Conservation (phyloP, 306 rosid genomes). For the Senna siamea region DNA sequence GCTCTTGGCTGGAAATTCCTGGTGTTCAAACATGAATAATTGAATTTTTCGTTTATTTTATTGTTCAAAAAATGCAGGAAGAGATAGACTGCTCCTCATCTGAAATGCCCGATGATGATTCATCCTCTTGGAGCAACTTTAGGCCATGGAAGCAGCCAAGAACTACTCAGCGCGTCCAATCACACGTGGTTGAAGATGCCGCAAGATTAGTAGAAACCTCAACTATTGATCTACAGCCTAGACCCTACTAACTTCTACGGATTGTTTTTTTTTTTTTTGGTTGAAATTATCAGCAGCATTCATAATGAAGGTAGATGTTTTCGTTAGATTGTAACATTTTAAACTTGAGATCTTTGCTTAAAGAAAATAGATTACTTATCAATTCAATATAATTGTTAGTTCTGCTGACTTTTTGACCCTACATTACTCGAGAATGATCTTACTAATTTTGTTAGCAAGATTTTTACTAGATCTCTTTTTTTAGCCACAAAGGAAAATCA, state of each 20-base stretch:
- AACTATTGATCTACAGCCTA: conserved; percentile 1
- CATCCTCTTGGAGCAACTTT: conserved; percentile 3
- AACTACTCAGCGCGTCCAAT: neutral
- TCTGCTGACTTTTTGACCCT: no score
- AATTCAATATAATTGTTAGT: no score
- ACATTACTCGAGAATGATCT: no score
- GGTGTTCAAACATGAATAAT: neutral
- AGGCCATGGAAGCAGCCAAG: conserved; percentile 26
- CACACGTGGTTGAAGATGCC: neutral
- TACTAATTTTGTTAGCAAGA: no score
- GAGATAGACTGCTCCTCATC: conserved; percentile 31
- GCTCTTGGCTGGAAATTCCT: neutral
- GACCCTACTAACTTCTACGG: neutral
- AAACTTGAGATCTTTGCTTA: no score
- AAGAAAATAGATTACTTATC: no score
- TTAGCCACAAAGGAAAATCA: no score
- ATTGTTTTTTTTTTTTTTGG: no score
- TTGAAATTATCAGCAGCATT: no score
- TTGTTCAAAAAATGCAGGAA: neutral
- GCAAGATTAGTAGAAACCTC: neutral
- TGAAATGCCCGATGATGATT: conserved; percentile 28
- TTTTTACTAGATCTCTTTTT: no score
- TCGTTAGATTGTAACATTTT: no score
- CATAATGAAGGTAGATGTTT: no score
- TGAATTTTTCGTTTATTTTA: neutral